These are phyloP conservation scores for Chloroidium sp. DNA, from an alignment of 163 green algal species.

Conservation along the genomic window DNA sequence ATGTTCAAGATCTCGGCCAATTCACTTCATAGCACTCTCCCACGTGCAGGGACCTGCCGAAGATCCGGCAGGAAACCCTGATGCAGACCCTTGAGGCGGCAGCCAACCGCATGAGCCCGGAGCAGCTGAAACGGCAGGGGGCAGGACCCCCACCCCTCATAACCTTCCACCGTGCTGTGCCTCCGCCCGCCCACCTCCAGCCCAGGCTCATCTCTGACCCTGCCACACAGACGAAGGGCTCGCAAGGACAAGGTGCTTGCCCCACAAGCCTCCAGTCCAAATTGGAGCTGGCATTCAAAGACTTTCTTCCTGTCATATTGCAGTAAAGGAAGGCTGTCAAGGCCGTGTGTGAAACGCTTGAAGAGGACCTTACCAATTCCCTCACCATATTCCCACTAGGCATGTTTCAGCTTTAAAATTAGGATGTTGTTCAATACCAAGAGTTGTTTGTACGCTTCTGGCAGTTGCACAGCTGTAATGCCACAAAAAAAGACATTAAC, in stretches of 20 bases:
- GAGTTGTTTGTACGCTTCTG: not conserved
- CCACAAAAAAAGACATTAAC: not conserved
- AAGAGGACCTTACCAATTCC: too few relatives aligned
- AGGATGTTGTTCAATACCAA: not conserved
- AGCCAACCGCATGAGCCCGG: conserved; percentile 32
- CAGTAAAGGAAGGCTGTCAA: too few relatives aligned
- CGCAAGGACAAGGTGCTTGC: too few relatives aligned
- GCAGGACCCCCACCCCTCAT: conserved; percentile 35
- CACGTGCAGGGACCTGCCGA: conserved; percentile 21
- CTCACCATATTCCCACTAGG: too few relatives aligned
- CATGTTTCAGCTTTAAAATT: not conserved
- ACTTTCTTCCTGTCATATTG: too few relatives aligned
- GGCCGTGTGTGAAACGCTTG: too few relatives aligned
- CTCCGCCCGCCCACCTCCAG: conserved; percentile 15
- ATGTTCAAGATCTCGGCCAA: not conserved
- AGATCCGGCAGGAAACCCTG: conserved; percentile 30
- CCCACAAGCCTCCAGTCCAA: too few relatives aligned
- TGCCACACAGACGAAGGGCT: too few relatives aligned
- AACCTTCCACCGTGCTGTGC: conserved; percentile 13
- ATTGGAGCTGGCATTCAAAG: too few relatives aligned
- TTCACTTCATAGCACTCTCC: not conserved
- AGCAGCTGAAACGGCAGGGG: conserved; percentile 13
- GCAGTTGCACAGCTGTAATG: not conserved
- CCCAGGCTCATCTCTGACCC: not conserved
- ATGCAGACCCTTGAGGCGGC: conserved; percentile 41